Evolutionary conservation across 2,329 filamentous ascomycete species (phyloP).

Genomic region (Colletotrichum lindemuthianum): DNA sequence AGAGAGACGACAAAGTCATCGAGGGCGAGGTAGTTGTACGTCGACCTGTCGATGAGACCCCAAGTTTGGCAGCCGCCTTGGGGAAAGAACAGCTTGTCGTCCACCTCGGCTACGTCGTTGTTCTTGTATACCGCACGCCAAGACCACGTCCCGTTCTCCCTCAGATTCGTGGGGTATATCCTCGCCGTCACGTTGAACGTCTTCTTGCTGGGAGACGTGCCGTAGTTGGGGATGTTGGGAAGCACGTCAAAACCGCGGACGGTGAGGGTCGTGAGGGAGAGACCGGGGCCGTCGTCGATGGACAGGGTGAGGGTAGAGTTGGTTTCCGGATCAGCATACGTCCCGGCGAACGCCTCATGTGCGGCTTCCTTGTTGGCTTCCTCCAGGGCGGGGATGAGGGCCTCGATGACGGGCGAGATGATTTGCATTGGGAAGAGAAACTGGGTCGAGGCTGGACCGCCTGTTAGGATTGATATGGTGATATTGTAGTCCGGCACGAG

Average conservation of each 20-base stretch:
- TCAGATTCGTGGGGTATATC: conserved; percentile 26
- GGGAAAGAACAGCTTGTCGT: conserved; percentile 42
- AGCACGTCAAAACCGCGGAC: conserved; percentile 55
- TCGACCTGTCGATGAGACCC: conserved; percentile 45
- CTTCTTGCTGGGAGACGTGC: neutral
- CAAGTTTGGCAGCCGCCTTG: conserved; percentile 46
- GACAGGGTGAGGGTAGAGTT: conserved; percentile 54
- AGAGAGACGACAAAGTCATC: conserved; percentile 44
- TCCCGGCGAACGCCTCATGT: conserved; percentile 46
- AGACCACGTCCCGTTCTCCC: conserved; percentile 36
- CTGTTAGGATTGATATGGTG: conserved; percentile 51
- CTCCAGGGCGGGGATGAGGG: conserved; percentile 54
- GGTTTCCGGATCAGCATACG: conserved; percentile 48
- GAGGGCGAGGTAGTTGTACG: conserved; percentile 45
- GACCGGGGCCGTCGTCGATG: conserved; percentile 51
- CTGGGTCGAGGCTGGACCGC: conserved; percentile 39
- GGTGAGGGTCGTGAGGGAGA: conserved; percentile 50
- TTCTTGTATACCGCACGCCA: conserved; percentile 48
- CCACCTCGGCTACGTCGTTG: conserved; percentile 33
- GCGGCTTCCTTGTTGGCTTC: conserved; percentile 53
- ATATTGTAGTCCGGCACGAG: conserved; percentile 49
- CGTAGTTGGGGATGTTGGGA: conserved; percentile 45
- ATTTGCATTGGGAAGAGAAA: conserved; percentile 36
- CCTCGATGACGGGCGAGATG: conserved; percentile 43
- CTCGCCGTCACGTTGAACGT: conserved; percentile 21